Conservation (phyloP, 441 rosid genomes). For the Pelargonium citronellum region DNA sequence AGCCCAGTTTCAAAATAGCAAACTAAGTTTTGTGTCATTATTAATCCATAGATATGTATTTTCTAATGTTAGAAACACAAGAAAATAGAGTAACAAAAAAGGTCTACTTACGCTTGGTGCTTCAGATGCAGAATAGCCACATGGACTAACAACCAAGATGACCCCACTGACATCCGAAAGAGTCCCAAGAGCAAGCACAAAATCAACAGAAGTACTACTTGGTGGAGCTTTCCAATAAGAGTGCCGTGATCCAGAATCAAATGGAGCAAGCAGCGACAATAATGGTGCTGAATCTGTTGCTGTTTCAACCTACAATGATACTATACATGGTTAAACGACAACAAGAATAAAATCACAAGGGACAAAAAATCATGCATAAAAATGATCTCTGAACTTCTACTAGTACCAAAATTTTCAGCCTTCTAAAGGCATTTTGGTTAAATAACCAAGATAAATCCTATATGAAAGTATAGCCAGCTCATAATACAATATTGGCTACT, state of each 20-base stretch:
- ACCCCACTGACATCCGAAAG: conserved; percentile 82
- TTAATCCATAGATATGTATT: background rate
- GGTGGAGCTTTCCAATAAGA: conserved; percentile 92
- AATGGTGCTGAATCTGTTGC: conserved; percentile 73
- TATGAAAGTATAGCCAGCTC: too few relatives aligned
- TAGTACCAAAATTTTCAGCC: background rate
- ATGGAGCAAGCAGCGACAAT: conserved; percentile 71
- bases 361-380: background rate
- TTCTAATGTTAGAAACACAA: background rate
- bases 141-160: conserved; percentile 76
- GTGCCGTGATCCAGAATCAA: conserved; percentile 42
- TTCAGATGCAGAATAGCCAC: conserved; percentile 86
- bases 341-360: background rate
- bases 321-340: conserved; percentile 10
- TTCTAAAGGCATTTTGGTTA: too few relatives aligned
- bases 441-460: background rate
- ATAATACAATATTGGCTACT: too few relatives aligned
- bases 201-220: conserved; percentile 48
- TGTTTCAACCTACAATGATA: conserved; percentile 64
- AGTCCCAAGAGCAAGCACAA: conserved; percentile 58
- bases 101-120: conserved; percentile 59
- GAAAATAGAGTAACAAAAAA: conserved; percentile 21
- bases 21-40: background rate
- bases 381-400: background rate
- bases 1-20: background rate